These are phyloP conservation scores for Acaromyces ingoldii DNA, from an alignment of 1,284 basidiomycete genomes.

Conservation along the genomic window DNA sequence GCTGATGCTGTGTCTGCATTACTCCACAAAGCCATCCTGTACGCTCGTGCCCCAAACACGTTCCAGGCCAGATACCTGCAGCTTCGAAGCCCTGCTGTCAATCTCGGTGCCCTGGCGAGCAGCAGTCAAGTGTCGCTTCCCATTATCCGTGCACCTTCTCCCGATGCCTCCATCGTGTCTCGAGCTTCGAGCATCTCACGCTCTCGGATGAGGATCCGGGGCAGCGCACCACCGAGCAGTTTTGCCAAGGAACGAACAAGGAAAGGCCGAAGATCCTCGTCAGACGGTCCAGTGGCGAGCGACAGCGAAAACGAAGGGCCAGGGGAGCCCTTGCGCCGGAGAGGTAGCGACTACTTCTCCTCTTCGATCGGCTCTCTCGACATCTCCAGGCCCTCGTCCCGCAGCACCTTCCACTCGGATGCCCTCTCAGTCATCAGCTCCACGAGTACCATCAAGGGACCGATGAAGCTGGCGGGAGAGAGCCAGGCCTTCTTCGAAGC, in stretches of 20 bases:
- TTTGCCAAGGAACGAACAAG: slow-evolving; percentile 4
- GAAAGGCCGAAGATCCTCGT: neutral
- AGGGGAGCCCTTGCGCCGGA: no score
- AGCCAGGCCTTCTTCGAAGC: slow-evolving; percentile 35
- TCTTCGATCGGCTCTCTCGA: neutral
- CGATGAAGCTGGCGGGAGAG: slow-evolving; percentile 27
- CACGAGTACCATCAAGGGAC: slow-evolving; percentile 26
- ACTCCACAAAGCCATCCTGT: slow-evolving; percentile 72
- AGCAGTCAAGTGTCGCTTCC: slow-evolving; percentile 31
- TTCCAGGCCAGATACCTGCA: slow-evolving; percentile 56
- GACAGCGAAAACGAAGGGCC: slow-evolving; percentile 31
- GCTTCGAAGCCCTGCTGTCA: slow-evolving; percentile 59
- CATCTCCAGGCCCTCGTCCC: neutral
- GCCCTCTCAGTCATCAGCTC: slow-evolving; percentile 17
- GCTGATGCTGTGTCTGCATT: neutral
- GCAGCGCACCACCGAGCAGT: slow-evolving; percentile 10
- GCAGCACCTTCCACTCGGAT: slow-evolving; percentile 14
- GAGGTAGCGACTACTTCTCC: neutral
- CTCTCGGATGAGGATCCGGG: neutral
- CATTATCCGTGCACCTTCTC: slow-evolving; percentile 7
- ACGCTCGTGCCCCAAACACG: slow-evolving; percentile 67
- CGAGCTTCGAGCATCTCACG: neutral
- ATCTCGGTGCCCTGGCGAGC: slow-evolving; percentile 29
- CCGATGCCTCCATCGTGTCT: slow-evolving; percentile 3
- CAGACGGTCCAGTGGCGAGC: slow-evolving; percentile 16